Evolutionary conservation across 768 basidiomycete genomes (phyloP).

Genomic region (Suillus cothurnatus): DNA sequence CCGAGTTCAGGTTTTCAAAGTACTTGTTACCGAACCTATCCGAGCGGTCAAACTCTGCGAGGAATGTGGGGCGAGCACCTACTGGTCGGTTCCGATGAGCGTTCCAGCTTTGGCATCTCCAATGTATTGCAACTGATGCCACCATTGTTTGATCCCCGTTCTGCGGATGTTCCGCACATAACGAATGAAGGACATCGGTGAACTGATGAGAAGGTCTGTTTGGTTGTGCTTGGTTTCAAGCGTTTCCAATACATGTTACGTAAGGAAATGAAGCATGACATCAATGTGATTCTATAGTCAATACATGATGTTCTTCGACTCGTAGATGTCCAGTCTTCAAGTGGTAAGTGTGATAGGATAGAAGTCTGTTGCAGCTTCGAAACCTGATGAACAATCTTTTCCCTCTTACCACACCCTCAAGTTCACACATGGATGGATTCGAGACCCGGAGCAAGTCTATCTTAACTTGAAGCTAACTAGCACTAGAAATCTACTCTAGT

Average conservation of each 20-base stretch:
- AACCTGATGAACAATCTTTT: too few relatives aligned
- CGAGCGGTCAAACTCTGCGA: slow-evolving; percentile 8
- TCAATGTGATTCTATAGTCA: too few relatives aligned
- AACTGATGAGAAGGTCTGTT: slow-evolving; percentile 17
- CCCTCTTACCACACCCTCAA: too few relatives aligned
- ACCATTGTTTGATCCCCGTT: slow-evolving; percentile 85
- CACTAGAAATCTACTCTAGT: too few relatives aligned
- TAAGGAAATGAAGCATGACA: too few relatives aligned
- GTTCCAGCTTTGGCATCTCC: slow-evolving; percentile 90
- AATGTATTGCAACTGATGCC: slow-evolving; percentile 90
- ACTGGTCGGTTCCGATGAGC: slow-evolving; percentile 82
- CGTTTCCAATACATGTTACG: neutral
- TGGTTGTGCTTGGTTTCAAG: slow-evolving; percentile 24
- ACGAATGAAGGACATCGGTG: slow-evolving; percentile 62
- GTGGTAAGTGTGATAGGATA: too few relatives aligned
- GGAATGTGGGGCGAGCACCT: slow-evolving; percentile 36
- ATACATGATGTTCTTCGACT: too few relatives aligned
- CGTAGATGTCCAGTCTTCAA: too few relatives aligned
- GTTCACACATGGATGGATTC: too few relatives aligned
- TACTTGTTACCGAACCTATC: slow-evolving; percentile 92
- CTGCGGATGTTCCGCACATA: slow-evolving; percentile 76
- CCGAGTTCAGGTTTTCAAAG: slow-evolving; percentile 86
- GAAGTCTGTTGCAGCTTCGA: too few relatives aligned
- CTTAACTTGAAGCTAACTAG: too few relatives aligned
- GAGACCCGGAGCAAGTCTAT: too few relatives aligned